Evolutionary conservation across 139 green algal species (phyloP).

Genomic region (Haematococcus sp.): DNA sequence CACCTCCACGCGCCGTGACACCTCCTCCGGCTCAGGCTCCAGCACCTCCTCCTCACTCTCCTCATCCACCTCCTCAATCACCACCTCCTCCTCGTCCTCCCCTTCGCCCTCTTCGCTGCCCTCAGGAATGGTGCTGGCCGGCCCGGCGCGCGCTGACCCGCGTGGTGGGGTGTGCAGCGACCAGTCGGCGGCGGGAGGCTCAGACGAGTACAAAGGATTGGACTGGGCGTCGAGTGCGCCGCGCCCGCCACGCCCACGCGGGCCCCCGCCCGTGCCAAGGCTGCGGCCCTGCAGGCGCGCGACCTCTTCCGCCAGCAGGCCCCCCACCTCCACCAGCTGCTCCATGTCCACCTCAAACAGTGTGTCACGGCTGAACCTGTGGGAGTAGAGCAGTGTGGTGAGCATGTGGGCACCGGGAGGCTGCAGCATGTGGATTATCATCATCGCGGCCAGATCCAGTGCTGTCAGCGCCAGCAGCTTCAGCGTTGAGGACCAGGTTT

Average conservation of each 20-base stretch:
- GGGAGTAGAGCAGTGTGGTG: not conserved
- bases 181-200: constrained; percentile 2
- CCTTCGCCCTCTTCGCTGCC: not conserved
- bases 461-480: not conserved
- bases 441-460: not conserved
- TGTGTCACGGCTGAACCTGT: constrained; percentile 19
- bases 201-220: constrained; percentile 21
- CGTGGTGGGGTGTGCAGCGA: not conserved
- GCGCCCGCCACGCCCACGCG: not conserved
- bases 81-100: constrained; percentile 7
- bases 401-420: not conserved
- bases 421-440: not conserved
- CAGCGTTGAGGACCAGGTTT: too few species aligned
- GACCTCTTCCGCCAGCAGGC: constrained; percentile 24
- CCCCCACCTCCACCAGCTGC: constrained; percentile 17
- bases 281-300: constrained; percentile 16
- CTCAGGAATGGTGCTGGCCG: not conserved
- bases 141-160: not conserved
- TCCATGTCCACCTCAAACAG: constrained; percentile 32
- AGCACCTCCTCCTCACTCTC: constrained; percentile 7
- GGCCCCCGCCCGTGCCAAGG: too few species aligned
- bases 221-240: not conserved
- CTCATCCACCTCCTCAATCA: not conserved
- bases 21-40: not conserved
- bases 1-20: too few species aligned